Evolutionary conservation across 257 asterid genomes (phyloP), one percentile per base, ranked within the genome.

Genomic region (Pogostemon cablin): DNA sequence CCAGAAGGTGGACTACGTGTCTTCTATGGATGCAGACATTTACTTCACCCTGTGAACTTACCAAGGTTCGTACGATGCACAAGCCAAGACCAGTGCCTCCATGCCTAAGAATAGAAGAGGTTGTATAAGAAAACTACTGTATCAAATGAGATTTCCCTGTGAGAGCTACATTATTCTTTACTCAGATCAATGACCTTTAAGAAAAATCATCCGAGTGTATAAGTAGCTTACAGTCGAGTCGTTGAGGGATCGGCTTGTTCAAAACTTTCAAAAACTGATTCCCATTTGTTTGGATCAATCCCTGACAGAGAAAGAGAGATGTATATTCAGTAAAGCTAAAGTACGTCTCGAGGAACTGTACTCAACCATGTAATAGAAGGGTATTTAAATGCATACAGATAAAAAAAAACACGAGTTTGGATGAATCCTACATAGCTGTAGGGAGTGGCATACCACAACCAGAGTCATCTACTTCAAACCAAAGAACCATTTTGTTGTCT

Each of bases 221-320:
- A 69, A 75, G 78, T 15, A 69, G 66, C 93, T 84, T 82, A 92
- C 98, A 92, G 75, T 61, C 98, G 88, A 79, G 97, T 92, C 38
- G 98, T 90, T 37, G 98, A 92, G 44, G 97, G 98, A 80, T 92
- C 98, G 43, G 98, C 98, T 77, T 92, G 97, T 83, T 92, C 98
- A 67, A 92, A 92, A 78, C 98, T 92, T 77, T 92, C 98, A 69
- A 92, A 92, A 8, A 92, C 98, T 55, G 97, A 88, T 77, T 90
- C 96, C 98, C 98, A 92, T 79, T 92, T 92, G 88, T 83, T 84
- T 52, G 93, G 86, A 81, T 86, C 97, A 55, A 92, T 92, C 55
- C 98, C 98, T 92, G 72, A 69, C 15, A 70, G 50, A 68, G 43
- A 70, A 61, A 9, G 46, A 65, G 59, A 70, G 69, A 32, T 25